phyloP scores from a whole-genome alignment of 768 basidiomycete genomes.

The Lentinula detonsa region DNA sequence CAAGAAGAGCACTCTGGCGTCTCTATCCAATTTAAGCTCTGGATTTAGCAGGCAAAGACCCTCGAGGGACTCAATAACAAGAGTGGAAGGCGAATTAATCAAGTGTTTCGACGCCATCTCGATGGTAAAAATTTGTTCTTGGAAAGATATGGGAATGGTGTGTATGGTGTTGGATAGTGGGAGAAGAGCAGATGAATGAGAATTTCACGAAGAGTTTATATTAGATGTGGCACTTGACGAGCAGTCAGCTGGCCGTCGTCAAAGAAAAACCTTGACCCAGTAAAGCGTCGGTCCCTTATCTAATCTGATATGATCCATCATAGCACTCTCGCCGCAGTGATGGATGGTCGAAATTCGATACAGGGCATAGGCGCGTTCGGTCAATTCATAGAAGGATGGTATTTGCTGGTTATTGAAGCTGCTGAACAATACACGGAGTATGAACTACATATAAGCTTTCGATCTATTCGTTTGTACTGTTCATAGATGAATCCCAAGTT shows the following conservation, averaged over 20 bases:
- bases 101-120: slow-evolving; percentile 59
- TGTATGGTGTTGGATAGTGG: neutral
- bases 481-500: too few relatives aligned
- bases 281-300: neutral
- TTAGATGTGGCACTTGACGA: neutral
- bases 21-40: slow-evolving; percentile 58
- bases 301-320: neutral
- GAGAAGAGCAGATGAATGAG: neutral
- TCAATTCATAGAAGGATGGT: too few relatives aligned
- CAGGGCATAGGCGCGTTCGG: too few relatives aligned
- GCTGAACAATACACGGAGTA: too few relatives aligned
- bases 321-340: neutral
- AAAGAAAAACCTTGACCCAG: neutral
- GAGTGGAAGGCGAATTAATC: slow-evolving; percentile 58
- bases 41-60: slow-evolving; percentile 73
- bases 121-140: neutral
- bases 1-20: slow-evolving; percentile 55
- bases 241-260: neutral
- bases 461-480: too few relatives aligned
- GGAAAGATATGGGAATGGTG: neutral
- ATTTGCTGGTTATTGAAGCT: too few relatives aligned
- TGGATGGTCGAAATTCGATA: too few relatives aligned
- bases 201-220: neutral
- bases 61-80: slow-evolving; percentile 74
- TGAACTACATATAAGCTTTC: too few relatives aligned